Conservation (phyloP, 768 basidiomycete species). For the Floccularia luteovirens region DNA sequence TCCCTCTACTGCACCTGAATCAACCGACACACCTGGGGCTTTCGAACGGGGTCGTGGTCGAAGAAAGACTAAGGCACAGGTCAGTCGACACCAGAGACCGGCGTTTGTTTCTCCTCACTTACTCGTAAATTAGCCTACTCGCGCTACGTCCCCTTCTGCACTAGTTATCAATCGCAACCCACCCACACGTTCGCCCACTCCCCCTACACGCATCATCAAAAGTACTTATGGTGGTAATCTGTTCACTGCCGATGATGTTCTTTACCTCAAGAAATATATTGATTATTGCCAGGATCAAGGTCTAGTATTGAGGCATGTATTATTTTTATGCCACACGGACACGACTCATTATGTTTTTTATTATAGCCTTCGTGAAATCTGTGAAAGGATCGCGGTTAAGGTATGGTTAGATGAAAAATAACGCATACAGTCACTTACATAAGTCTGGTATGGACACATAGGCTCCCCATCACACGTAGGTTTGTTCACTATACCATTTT, state of each 20-base stretch:
- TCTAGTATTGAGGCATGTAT: conserved; percentile 60
- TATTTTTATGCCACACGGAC: not conserved
- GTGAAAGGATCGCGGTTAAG: conserved; percentile 81
- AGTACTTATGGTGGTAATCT: conserved; percentile 87
- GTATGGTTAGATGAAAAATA: conserved; percentile 19
- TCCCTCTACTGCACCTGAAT: conserved; percentile 23
- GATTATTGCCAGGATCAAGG: conserved; percentile 89
- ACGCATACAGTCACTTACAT: not conserved
- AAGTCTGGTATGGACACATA: conserved; percentile 13
- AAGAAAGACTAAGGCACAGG: no score
- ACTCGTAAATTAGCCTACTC: conserved; percentile 33
- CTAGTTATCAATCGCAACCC: conserved; percentile 64
- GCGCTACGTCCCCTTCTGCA: conserved; percentile 59
- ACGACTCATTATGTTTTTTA: conserved; percentile 2
- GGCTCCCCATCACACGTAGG: conserved; percentile 88
- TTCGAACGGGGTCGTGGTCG: no score
- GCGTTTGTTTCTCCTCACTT: conserved; percentile 4
- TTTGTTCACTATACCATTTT: conserved; percentile 2
- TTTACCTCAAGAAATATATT: conserved; percentile 82
- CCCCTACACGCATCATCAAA: conserved; percentile 77
- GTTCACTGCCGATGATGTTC: conserved; percentile 78
- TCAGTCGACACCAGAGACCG: no score
- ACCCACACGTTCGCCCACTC: conserved; percentile 74
- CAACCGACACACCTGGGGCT: conserved; percentile 42
- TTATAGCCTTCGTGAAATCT: conserved; percentile 80